These are phyloP conservation scores for Yamadazyma aaseri DNA, from an alignment of 1,139 yeast species.

Conservation along the genomic window DNA sequence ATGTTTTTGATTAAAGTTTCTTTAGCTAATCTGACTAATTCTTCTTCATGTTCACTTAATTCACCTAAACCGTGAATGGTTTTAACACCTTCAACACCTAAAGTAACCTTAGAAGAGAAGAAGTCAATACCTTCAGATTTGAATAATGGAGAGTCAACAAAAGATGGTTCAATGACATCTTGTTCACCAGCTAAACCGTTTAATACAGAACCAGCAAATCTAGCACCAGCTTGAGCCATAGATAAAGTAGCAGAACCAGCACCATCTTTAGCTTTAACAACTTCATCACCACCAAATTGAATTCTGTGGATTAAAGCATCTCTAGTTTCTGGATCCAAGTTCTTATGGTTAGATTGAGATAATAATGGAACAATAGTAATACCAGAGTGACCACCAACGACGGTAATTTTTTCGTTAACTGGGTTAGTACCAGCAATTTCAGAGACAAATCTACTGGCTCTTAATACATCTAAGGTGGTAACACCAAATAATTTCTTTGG, in stretches of 20 bases:
- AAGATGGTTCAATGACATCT: conserved; percentile 50
- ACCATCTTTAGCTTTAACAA: conserved; percentile 93
- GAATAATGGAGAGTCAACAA: conserved; percentile 50
- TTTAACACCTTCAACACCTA: conserved; percentile 58
- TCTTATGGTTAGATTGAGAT: conserved; percentile 58
- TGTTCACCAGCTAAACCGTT: conserved; percentile 53
- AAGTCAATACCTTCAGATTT: conserved; percentile 52
- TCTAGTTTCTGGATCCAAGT: conserved; percentile 52
- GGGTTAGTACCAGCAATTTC: conserved; percentile 58
- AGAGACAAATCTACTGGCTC: conserved; percentile 81
- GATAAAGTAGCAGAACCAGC: conserved; percentile 93
- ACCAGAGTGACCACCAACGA: conserved; percentile 97
- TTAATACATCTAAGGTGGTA: conserved; percentile 85
- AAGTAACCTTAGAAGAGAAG: conserved; percentile 65
- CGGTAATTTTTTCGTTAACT: conserved; percentile 65
- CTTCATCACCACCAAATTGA: conserved; percentile 97
- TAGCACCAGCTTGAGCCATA: conserved; percentile 95
- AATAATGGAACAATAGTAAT: conserved; percentile 89
- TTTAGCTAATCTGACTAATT: conserved; percentile 52
- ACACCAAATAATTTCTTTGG: conserved; percentile 87
- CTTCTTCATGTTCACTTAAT: conserved; percentile 57
- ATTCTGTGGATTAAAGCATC: conserved; percentile 80
- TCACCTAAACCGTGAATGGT: conserved; percentile 55
- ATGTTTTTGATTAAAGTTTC: conserved; percentile 58
- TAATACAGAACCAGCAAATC: conserved; percentile 64